These are phyloP conservation scores for Pisolithus thermaeus DNA, from an alignment of 1,284 basidiomycete species.

Conservation along the genomic window DNA sequence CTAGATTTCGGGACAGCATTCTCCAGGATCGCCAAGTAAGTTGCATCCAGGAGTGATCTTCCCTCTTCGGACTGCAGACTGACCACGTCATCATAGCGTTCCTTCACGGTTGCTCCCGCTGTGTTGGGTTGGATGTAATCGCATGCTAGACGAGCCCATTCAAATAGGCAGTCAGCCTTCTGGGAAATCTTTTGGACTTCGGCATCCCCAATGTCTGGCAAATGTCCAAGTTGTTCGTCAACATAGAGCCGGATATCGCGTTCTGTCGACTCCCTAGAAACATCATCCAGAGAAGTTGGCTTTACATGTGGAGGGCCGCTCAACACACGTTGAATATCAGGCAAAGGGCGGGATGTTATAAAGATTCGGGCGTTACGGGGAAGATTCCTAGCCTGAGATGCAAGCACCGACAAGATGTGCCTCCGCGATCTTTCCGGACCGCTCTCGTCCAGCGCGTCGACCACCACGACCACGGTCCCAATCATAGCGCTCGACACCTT, in stretches of 20 bases:
- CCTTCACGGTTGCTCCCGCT: neutral
- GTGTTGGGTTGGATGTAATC: neutral
- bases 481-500: too few relatives aligned
- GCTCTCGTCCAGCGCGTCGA: too few relatives aligned
- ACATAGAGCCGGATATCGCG: neutral
- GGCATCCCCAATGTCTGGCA: neutral
- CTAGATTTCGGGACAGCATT: too few relatives aligned
- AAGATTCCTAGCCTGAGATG: too few relatives aligned
- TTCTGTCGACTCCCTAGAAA: neutral
- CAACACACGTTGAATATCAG: neutral
- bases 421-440: too few relatives aligned
- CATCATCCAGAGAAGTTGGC: neutral
- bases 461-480: too few relatives aligned
- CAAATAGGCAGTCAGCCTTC: constrained; percentile 3
- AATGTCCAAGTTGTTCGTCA: neutral
- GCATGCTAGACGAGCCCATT: constrained; percentile 5
- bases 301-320: neutral
- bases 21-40: too few relatives aligned
- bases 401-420: too few relatives aligned
- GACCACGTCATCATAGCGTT: neutral
- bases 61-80: neutral
- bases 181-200: neutral
- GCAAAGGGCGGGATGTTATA: neutral
- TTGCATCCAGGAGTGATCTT: too few relatives aligned
- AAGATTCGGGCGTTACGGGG: too few relatives aligned